Conservation (phyloP, 768 basidiomycete species). For the Clathrus columnatus region DNA sequence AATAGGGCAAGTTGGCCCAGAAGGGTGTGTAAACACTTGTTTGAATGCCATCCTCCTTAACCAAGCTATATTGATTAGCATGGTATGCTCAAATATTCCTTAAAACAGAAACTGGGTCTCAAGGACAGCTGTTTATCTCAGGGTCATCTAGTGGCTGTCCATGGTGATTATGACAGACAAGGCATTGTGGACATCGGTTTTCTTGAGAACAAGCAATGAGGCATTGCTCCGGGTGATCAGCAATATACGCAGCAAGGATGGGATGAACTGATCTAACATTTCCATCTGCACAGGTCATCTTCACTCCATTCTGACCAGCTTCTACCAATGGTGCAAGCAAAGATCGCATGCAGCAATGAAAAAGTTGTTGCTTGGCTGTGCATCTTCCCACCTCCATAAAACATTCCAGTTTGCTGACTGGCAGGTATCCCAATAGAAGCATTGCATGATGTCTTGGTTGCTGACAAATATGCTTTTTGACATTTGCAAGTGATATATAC, state of each 20-base stretch:
- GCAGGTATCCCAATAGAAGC: slow-evolving; percentile 33
- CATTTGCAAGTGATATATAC: slow-evolving; percentile 35
- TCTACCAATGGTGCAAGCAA: slow-evolving; percentile 26
- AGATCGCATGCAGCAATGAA: slow-evolving; percentile 29
- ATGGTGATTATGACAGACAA: neutral
- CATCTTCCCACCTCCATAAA: slow-evolving; percentile 42
- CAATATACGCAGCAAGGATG: slow-evolving; percentile 27
- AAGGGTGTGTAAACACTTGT: slow-evolving; percentile 4
- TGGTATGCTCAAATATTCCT: neutral
- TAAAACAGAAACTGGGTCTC: slow-evolving; percentile 1
- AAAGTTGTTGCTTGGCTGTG: slow-evolving; percentile 20
- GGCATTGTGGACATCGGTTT: slow-evolving; percentile 11
- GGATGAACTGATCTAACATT: slow-evolving; percentile 23
- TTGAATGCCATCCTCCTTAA: neutral
- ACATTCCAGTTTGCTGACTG: slow-evolving; percentile 26
- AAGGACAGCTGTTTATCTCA: neutral
- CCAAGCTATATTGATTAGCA: neutral
- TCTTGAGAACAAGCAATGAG: slow-evolving; percentile 8
- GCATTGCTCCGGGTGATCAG: slow-evolving; percentile 14
- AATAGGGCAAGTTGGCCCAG: slow-evolving; percentile 12
- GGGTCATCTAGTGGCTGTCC: neutral
- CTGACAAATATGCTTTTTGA: slow-evolving; percentile 30
- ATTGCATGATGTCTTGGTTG: slow-evolving; percentile 27
- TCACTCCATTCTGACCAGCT: slow-evolving; percentile 25
- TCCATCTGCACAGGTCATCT: slow-evolving; percentile 31